Conservation (phyloP, 345 rosid species). For the Dipteronia dyeriana region DNA sequence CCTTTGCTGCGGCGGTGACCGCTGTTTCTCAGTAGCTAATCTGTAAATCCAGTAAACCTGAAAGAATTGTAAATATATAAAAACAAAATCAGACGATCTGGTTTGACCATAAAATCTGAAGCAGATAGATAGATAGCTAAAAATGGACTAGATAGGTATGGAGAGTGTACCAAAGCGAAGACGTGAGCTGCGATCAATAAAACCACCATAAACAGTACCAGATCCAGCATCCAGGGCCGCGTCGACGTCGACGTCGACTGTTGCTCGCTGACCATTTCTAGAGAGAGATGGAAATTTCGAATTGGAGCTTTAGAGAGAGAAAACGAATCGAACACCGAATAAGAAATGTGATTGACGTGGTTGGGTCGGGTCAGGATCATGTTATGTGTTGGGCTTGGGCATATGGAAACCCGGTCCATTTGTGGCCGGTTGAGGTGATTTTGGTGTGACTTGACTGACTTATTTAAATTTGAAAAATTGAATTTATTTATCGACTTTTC, state of each 20-base stretch:
- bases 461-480: too few species aligned
- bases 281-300: not conserved
- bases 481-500: too few species aligned
- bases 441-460: too few species aligned
- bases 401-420: too few species aligned
- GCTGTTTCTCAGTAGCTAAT: slow-evolving; percentile 70
- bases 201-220: slow-evolving; percentile 63
- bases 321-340: not conserved
- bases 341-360: too few species aligned
- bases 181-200: slow-evolving; percentile 80
- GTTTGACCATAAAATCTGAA: not conserved
- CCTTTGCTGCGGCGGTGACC: slow-evolving; percentile 68
- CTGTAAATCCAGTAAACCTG: slow-evolving; percentile 87
- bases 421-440: too few species aligned
- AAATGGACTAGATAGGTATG: not conserved
- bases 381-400: too few species aligned
- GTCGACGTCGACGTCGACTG: slow-evolving; percentile 18
- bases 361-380: too few species aligned
- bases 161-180: slow-evolving; percentile 59
- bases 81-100: slow-evolving; percentile 2
- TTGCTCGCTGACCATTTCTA: slow-evolving; percentile 50
- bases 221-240: slow-evolving; percentile 72
- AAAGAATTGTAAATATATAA: not conserved
- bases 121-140: not conserved
- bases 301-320: not conserved